These are phyloP conservation scores for Stromatinia cepivora DNA, from an alignment of 2,329 filamentous ascomycete genomes.

Conservation along the genomic window DNA sequence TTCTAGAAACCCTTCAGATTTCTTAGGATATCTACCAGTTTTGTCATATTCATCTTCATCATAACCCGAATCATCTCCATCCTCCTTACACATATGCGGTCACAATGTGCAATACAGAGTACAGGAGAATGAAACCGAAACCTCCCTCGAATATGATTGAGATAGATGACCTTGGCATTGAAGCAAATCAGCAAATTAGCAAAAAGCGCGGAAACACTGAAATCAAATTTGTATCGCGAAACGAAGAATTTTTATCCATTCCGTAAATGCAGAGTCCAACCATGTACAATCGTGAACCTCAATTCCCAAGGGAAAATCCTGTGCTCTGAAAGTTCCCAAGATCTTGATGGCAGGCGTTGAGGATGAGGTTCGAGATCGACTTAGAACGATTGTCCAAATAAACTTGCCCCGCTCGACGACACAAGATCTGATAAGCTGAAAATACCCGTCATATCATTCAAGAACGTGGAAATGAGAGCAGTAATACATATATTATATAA, in stretches of 20 bases:
- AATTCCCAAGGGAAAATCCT: neutral
- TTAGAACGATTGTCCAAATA: neutral
- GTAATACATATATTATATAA: neutral
- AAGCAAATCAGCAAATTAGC: neutral
- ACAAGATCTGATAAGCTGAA: neutral
- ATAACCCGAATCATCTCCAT: neutral
- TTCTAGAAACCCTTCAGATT: neutral
- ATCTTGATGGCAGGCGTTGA: neutral
- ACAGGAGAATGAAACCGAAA: neutral
- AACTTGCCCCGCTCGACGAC: neutral
- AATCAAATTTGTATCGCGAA: neutral
- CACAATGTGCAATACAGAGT: neutral
- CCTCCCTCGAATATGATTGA: neutral
- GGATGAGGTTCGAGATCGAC: neutral
- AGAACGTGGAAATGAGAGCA: neutral
- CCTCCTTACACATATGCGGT: neutral
- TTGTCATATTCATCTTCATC: neutral
- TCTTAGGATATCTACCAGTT: neutral
- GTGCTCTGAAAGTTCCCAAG: neutral
- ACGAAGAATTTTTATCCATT: neutral
- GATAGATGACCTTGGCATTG: neutral
- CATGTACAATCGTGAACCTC: slow-evolving; percentile 3
- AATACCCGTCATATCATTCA: neutral
- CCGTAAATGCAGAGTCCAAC: neutral
- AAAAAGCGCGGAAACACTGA: neutral